Evolutionary conservation across 257 asterid species (phyloP).

Genomic region (Petunia axillaris): DNA sequence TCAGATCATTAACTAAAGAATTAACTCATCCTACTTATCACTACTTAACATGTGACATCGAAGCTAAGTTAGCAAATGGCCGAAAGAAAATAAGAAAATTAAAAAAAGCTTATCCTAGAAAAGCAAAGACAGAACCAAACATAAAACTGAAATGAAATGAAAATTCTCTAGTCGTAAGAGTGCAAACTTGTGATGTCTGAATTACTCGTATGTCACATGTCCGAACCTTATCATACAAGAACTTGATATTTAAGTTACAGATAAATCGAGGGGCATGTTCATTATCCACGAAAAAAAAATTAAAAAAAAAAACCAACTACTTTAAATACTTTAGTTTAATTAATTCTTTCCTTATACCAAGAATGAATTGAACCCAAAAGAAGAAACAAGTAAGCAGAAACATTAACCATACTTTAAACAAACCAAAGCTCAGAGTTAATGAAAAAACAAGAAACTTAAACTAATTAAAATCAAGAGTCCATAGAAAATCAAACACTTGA

Average conservation of each 20-base stretch:
- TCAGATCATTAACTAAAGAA: slow-evolving; percentile 5
- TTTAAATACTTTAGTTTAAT: not conserved
- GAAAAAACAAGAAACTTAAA: not conserved
- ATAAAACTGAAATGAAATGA: not conserved
- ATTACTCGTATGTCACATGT: no score
- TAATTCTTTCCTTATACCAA: not conserved
- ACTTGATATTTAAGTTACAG: no score
- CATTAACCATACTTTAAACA: not conserved
- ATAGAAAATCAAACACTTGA: slow-evolving; percentile 4
- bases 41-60: not conserved
- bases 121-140: not conserved
- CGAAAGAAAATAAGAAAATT: not conserved
- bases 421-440: not conserved
- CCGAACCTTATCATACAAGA: no score
- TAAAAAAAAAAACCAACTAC: not conserved
- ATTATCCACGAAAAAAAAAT: not conserved
- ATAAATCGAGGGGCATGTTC: no score
- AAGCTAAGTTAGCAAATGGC: not conserved
- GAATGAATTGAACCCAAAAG: not conserved
- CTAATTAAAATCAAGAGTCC: not conserved
- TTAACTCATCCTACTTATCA: not conserved
- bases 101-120: not conserved
- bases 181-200: no score
- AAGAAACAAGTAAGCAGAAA: no score
- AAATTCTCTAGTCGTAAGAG: no score